These are phyloP conservation scores for Lentithecium fluviatile DNA, from an alignment of 495 filamentous ascomycete species.

Conservation along the genomic window DNA sequence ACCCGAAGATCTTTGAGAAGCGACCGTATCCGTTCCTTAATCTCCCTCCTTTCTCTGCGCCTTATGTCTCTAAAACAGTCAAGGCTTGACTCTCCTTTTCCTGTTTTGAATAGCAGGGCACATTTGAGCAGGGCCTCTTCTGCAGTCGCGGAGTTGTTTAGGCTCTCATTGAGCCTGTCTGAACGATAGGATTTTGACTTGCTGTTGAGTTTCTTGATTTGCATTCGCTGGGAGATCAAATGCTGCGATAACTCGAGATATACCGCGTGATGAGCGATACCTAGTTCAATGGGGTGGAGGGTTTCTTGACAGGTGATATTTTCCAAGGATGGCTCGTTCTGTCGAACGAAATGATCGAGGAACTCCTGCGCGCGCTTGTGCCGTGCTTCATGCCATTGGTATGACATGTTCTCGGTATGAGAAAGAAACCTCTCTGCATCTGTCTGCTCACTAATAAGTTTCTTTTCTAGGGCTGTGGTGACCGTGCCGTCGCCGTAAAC, in stretches of 20 bases:
- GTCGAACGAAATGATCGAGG: conserved; percentile 39
- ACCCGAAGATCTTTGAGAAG: conserved; percentile 1
- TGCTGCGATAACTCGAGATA: conserved; percentile 40
- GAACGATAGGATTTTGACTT: conserved; percentile 20
- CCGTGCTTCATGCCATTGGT: conserved; percentile 30
- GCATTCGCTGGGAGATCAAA: conserved; percentile 36
- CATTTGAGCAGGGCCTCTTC: conserved; percentile 39
- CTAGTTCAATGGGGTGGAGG: conserved; percentile 29
- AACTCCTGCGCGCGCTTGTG: conserved; percentile 35
- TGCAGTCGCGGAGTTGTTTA: conserved; percentile 23
- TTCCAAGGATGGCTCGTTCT: conserved; percentile 32
- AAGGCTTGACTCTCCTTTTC: conserved; percentile 4
- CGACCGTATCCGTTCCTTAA: background rate
- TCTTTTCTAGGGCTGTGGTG: conserved; percentile 36
- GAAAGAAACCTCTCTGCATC: conserved; percentile 39
- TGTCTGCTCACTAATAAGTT: conserved; percentile 34
- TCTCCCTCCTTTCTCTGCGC: conserved; percentile 17
- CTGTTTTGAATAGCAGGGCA: conserved; percentile 20
- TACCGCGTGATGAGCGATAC: conserved; percentile 29
- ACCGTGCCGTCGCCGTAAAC: conserved; percentile 11
- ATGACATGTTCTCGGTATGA: conserved; percentile 27
- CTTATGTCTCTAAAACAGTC: conserved; percentile 13
- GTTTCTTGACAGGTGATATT: conserved; percentile 28
- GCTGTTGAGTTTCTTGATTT: conserved; percentile 30
- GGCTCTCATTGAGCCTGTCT: conserved; percentile 14